A percentile compares a stretch with the other conserved stretches of the same genome.
Evolutionary conservation across 192 early-diverging fungal species (phyloP).

Genomic region (Backusella mclennaniae): DNA sequence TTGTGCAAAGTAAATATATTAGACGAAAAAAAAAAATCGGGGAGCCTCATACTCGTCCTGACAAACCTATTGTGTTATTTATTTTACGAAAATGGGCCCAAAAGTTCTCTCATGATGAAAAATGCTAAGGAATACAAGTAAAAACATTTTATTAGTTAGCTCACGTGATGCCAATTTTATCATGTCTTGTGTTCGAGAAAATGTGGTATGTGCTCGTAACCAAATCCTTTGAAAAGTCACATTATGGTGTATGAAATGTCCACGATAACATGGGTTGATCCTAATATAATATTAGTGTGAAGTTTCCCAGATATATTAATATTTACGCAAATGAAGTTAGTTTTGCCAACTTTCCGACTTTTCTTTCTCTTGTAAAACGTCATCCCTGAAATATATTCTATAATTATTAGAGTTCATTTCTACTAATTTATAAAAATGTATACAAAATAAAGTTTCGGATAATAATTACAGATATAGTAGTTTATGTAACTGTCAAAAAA

Average conservation of each 20-base stretch:
- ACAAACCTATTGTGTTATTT: too few species aligned
- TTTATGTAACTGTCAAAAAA: not conserved
- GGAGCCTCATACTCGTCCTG: too few species aligned
- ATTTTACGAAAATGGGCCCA: too few species aligned
- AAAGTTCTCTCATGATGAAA: too few species aligned
- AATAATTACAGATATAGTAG: not conserved
- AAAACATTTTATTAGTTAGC: not conserved
- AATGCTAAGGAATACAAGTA: too few species aligned
- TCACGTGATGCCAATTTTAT: not conserved
- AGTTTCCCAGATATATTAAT: not conserved
- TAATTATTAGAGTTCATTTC: not conserved
- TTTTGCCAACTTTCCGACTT: not conserved
- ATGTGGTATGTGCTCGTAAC: not conserved
- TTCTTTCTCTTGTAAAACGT: not conserved
- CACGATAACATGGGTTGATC: not conserved
- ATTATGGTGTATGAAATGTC: not conserved
- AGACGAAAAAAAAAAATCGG: too few species aligned
- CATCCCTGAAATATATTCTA: not conserved
- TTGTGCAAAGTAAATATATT: too few species aligned
- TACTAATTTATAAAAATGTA: not conserved
- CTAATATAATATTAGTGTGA: not conserved
- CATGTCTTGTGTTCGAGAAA: not conserved
- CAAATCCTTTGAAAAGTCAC: not conserved
- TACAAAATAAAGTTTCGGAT: not conserved
- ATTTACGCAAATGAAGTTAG: not conserved